Percentiles rank a stretch among this genome's conserved stretches.
Conservation (phyloP, 192 early-diverging fungal genomes). For the Coemansia aciculifera region DNA sequence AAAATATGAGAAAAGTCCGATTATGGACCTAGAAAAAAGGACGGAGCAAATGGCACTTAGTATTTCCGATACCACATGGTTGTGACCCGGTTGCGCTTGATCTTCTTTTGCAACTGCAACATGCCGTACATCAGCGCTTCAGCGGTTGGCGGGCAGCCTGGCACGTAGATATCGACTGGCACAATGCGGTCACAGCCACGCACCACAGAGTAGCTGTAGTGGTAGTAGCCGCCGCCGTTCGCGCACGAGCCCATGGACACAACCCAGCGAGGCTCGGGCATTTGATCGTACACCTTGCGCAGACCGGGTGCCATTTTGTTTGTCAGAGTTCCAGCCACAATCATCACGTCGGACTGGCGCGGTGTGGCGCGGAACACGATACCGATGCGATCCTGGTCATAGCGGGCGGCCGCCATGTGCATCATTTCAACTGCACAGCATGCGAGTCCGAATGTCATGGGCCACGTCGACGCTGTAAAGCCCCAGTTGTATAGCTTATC, state of each 20-base stretch:
- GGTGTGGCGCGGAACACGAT: slow-evolving; percentile 97
- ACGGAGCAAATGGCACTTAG: slow-evolving; percentile 12
- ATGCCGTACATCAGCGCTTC: slow-evolving; percentile 97
- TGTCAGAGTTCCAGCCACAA: slow-evolving; percentile 96
- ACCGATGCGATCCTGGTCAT: slow-evolving; percentile 97
- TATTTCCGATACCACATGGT: slow-evolving; percentile 82
- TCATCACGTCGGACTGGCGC: slow-evolving; percentile 98
- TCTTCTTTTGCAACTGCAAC: slow-evolving; percentile 98
- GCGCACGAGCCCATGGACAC: slow-evolving; percentile 99
- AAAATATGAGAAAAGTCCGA: neutral
- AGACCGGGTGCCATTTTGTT: slow-evolving; percentile 98
- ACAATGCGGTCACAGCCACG: slow-evolving; percentile 96
- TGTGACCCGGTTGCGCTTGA: slow-evolving; percentile 76
- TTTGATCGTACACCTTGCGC: slow-evolving; percentile 74
- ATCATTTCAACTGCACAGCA: slow-evolving; percentile 99
- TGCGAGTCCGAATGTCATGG: slow-evolving; percentile 87
- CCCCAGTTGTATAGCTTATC: slow-evolving; percentile 93
- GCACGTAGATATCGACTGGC: slow-evolving; percentile 94
- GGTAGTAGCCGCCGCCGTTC: slow-evolving; percentile 98
- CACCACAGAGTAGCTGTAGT: slow-evolving; percentile 96
- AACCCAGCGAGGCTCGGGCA: slow-evolving; percentile 98
- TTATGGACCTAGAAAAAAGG: neutral
- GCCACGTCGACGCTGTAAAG: slow-evolving; percentile 89
- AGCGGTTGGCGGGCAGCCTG: slow-evolving; percentile 96
- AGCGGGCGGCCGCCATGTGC: slow-evolving; percentile 95